Percentiles rank a stretch among this genome's conserved stretches.
Conservation (phyloP, 2,329 filamentous ascomycete genomes). For the Trichoderma harzianum region DNA sequence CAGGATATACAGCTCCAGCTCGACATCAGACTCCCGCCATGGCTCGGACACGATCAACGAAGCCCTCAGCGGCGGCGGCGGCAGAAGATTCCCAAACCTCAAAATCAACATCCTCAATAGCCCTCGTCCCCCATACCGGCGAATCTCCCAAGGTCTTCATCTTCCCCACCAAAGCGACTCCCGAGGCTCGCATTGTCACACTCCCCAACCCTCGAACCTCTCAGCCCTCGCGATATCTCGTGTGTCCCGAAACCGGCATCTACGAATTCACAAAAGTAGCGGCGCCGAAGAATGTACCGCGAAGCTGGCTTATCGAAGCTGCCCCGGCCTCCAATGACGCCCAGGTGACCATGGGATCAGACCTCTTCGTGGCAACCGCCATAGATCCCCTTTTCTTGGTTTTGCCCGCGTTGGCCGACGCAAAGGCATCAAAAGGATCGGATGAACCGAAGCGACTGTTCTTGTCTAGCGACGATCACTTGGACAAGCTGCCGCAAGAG, state of each 20-base stretch:
- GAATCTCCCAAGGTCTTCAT: conserved; percentile 57
- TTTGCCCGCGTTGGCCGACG: conserved; percentile 63
- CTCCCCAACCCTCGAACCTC: conserved; percentile 57
- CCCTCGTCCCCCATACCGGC: conserved; percentile 18
- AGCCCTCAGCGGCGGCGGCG: conserved; percentile 28
- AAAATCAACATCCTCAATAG: background rate
- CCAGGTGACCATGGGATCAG: conserved; percentile 59
- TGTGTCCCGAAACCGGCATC: conserved; percentile 59
- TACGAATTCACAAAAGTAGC: conserved; percentile 62
- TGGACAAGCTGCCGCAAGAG: conserved; percentile 57
- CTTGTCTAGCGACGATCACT: conserved; percentile 66
- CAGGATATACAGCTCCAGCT: background rate
- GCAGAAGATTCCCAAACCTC: conserved; percentile 28
- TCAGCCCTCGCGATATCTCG: conserved; percentile 56
- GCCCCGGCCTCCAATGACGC: conserved; percentile 20
- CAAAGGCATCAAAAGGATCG: conserved; percentile 38
- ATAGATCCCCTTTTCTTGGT: conserved; percentile 83
- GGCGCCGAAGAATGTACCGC: conserved; percentile 50
- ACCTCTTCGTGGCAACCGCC: conserved; percentile 79
- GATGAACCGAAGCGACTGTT: conserved; percentile 59
- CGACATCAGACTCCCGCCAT: conserved; percentile 30
- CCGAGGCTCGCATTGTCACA: conserved; percentile 56
- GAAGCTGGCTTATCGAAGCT: conserved; percentile 60
- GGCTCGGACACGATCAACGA: conserved; percentile 49
- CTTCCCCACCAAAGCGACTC: conserved; percentile 52